Conservation (phyloP, 2,329 filamentous ascomycete species). For the Sporothrix globosa region DNA sequence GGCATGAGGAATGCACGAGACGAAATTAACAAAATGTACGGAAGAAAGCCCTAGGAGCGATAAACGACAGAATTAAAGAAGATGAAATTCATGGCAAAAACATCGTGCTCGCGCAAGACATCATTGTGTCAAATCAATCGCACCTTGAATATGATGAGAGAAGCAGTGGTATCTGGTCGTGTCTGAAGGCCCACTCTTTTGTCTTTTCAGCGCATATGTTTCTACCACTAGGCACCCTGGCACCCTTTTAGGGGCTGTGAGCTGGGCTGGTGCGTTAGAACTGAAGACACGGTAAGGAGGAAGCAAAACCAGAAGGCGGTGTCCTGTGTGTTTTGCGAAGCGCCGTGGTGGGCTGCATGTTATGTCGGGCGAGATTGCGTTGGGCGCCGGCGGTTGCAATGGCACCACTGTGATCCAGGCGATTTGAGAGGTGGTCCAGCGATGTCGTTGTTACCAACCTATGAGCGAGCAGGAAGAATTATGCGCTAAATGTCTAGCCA, state of each 20-base stretch:
- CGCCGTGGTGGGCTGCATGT: background rate
- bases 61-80: background rate
- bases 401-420: too few species aligned
- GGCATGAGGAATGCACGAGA: background rate
- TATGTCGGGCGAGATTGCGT: background rate
- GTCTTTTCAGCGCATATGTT: too few species aligned
- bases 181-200: too few species aligned
- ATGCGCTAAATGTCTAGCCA: background rate
- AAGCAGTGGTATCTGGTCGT: too few species aligned
- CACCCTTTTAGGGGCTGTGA: too few species aligned
- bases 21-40: background rate
- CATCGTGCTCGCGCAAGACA: too few species aligned
- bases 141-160: too few species aligned
- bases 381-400: slow-evolving; percentile 1
- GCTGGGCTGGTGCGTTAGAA: too few species aligned
- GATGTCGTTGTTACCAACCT: background rate
- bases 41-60: too few species aligned
- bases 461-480: background rate
- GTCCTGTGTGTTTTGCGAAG: slow-evolving; percentile 1
- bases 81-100: background rate
- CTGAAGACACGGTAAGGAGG: too few species aligned
- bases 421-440: background rate
- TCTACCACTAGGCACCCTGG: too few species aligned
- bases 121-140: too few species aligned
- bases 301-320: background rate